These are phyloP conservation scores for Tetrapyrgos nigripes DNA, from an alignment of 1,284 basidiomycete genomes.

Conservation along the genomic window DNA sequence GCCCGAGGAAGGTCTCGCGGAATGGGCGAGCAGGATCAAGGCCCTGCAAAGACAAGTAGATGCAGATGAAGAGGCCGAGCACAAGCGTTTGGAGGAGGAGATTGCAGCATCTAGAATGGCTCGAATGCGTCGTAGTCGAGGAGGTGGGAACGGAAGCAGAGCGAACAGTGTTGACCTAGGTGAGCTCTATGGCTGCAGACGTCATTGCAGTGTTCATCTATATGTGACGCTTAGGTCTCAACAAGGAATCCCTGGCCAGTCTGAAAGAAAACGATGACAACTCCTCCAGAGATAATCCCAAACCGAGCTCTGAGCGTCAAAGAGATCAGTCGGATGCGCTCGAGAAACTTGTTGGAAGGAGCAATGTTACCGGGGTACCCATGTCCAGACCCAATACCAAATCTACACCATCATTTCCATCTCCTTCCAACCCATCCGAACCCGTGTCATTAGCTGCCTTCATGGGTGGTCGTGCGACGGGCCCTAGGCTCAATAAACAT, in stretches of 20 bases:
- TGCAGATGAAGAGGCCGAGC: slow-evolving; percentile 77
- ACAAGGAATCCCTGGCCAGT: slow-evolving; percentile 5
- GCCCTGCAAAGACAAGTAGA: slow-evolving; percentile 80
- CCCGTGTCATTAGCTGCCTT: slow-evolving; percentile 77
- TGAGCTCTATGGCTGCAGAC: slow-evolving; percentile 21
- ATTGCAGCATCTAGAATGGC: slow-evolving; percentile 75
- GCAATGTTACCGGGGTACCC: slow-evolving; percentile 17
- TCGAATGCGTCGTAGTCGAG: slow-evolving; percentile 64
- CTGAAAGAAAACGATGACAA: slow-evolving; percentile 25
- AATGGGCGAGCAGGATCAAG: slow-evolving; percentile 82
- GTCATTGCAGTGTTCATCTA: background rate
- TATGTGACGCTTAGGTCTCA: background rate
- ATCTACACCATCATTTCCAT: slow-evolving; percentile 19
- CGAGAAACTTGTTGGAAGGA: slow-evolving; percentile 42
- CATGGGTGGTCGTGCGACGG: slow-evolving; percentile 76
- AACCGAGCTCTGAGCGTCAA: slow-evolving; percentile 41
- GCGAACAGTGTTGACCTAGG: slow-evolving; percentile 49
- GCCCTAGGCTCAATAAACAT: slow-evolving; percentile 72
- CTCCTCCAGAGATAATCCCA: slow-evolving; percentile 30
- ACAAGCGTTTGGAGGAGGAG: slow-evolving; percentile 75
- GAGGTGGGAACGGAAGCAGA: slow-evolving; percentile 50
- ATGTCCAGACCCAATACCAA: slow-evolving; percentile 11
- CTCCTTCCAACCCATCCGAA: slow-evolving; percentile 31
- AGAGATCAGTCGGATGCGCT: slow-evolving; percentile 53
- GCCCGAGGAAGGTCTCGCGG: slow-evolving; percentile 69